Evolutionary conservation across 2,329 filamentous ascomycete genomes (phyloP).

Genomic region (Sporothrix mexicana): DNA sequence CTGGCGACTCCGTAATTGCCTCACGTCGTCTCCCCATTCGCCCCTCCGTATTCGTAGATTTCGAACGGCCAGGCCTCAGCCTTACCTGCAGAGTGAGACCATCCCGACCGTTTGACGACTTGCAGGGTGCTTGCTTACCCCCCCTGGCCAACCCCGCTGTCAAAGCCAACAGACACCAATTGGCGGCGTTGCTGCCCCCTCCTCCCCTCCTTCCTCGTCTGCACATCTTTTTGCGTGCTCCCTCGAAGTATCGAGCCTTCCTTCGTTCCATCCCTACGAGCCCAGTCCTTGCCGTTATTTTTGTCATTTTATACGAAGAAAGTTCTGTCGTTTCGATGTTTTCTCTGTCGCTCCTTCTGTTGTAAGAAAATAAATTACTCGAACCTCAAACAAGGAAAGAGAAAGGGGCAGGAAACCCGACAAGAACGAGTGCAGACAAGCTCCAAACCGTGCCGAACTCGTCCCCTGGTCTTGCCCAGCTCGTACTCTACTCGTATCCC

Average conservation of each 20-base stretch:
- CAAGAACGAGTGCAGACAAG: neutral
- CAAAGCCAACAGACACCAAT: constrained; percentile 25
- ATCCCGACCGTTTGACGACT: constrained; percentile 26
- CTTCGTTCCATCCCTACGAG: constrained; percentile 24
- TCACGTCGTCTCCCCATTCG: neutral
- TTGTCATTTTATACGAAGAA: neutral
- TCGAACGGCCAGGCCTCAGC: constrained; percentile 26
- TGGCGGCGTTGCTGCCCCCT: neutral
- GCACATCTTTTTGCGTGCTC: neutral
- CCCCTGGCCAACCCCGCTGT: constrained; percentile 31
- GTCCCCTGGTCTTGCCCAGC: neutral
- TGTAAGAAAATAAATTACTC: neutral
- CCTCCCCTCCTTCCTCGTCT: constrained; percentile 23
- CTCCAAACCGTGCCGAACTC: constrained; percentile 6
- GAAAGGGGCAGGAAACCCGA: neutral
- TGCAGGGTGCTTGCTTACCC: constrained; percentile 23
- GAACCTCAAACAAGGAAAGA: constrained; percentile 11
- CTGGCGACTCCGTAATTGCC: constrained; percentile 15
- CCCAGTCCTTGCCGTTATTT: constrained; percentile 4
- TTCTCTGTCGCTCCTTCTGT: constrained; percentile 15
- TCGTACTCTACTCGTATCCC: too few relatives aligned
- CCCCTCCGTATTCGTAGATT: neutral
- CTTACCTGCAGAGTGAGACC: constrained; percentile 32
- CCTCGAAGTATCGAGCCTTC: constrained; percentile 1
- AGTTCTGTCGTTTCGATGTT: neutral